A percentile compares a stretch with the other conserved stretches of the same genome.
These are phyloP conservation scores for Linanthus parryae DNA, from an alignment of 148 eudicot genomes.

Conservation along the genomic window DNA sequence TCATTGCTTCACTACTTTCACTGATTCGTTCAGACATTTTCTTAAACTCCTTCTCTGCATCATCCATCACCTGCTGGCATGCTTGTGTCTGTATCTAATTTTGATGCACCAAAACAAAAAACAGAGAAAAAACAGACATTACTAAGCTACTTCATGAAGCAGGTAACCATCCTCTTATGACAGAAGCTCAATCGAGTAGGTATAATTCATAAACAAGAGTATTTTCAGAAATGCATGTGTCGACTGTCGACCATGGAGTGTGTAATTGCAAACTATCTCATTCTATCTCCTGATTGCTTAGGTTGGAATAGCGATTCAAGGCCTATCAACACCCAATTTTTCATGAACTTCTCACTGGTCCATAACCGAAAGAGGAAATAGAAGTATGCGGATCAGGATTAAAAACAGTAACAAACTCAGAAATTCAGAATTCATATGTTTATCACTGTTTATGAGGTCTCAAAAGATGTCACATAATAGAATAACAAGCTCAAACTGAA, in stretches of 20 bases:
- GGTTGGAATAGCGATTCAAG: too few species aligned
- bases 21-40: slow-evolving; percentile 57
- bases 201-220: neutral
- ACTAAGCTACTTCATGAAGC: neutral
- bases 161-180: neutral
- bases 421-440: too few species aligned
- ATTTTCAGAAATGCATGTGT: neutral
- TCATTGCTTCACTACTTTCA: slow-evolving; percentile 66
- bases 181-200: neutral
- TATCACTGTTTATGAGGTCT: too few species aligned
- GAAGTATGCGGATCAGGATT: too few species aligned
- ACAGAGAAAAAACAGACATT: neutral
- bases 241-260: neutral
- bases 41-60: slow-evolving; percentile 63
- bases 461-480: too few species aligned
- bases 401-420: too few species aligned
- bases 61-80: slow-evolving; percentile 71
- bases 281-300: too few species aligned
- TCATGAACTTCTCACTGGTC: too few species aligned
- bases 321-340: too few species aligned
- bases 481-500: too few species aligned
- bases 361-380: too few species aligned
- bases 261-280: neutral
- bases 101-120: neutral
- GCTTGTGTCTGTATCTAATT: slow-evolving; percentile 62